Evolutionary conservation across 495 filamentous ascomycete species (phyloP).

Genomic region (Apodospora peruviana): DNA sequence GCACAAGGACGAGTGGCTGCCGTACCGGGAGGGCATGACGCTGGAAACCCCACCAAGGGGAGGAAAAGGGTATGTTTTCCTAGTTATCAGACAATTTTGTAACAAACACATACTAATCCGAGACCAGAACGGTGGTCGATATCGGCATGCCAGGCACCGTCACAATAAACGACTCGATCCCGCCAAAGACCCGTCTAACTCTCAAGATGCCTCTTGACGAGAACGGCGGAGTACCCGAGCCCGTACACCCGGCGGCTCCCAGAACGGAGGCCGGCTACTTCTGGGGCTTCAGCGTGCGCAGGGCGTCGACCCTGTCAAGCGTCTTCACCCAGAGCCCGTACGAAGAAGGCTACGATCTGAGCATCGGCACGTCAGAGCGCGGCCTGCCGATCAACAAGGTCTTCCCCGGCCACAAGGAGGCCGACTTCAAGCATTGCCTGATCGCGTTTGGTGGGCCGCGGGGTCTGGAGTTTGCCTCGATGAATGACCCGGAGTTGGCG

Average conservation of each 20-base stretch:
- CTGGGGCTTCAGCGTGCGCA: slow-evolving; percentile 67
- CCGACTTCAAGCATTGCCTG: slow-evolving; percentile 59
- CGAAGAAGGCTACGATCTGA: slow-evolving; percentile 61
- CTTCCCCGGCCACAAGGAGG: slow-evolving; percentile 36
- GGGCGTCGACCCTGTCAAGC: slow-evolving; percentile 50
- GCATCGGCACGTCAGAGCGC: slow-evolving; percentile 70
- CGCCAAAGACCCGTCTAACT: slow-evolving; percentile 58
- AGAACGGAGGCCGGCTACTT: slow-evolving; percentile 67
- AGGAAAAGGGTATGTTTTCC: slow-evolving; percentile 28
- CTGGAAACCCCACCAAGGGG: slow-evolving; percentile 25
- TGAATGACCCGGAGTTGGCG: slow-evolving; percentile 55
- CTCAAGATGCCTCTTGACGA: slow-evolving; percentile 50
- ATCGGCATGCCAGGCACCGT: slow-evolving; percentile 51
- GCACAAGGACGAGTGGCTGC: slow-evolving; percentile 57
- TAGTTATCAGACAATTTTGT: neutral
- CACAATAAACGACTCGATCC: slow-evolving; percentile 47
- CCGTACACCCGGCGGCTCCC: slow-evolving; percentile 55
- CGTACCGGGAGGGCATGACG: slow-evolving; percentile 67
- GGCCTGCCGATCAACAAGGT: slow-evolving; percentile 48
- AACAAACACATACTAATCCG: neutral
- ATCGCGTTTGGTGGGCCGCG: slow-evolving; percentile 68
- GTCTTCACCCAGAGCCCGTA: slow-evolving; percentile 62
- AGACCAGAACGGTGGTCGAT: slow-evolving; percentile 50
- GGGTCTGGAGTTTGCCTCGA: slow-evolving; percentile 64
- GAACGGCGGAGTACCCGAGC: slow-evolving; percentile 39